Evolutionary conservation across 106 monocot species (phyloP), one percentile per base, ranked within the genome.

Genomic region (Dactylorhiza incarnata): DNA sequence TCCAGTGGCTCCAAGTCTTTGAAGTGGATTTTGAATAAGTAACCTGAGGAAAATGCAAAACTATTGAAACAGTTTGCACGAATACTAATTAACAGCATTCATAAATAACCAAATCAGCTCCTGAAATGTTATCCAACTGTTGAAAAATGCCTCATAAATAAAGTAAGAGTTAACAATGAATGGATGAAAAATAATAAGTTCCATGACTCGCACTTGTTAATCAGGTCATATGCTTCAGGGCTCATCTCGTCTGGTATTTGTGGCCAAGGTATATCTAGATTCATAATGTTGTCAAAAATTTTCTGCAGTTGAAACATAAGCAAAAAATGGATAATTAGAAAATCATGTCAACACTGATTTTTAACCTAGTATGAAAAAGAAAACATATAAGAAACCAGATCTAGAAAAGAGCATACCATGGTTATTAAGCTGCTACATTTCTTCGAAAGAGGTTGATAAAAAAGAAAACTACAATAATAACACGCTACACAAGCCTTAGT

Each of bases 261-360:
- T 51, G 99, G 99, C 94, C 99, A 99, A 0, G 94, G 81, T 82
- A 99, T 94, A 83, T 92, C 94, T 58, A 85, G 84, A 76, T 99
- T 99, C 91, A 99, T 99, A 49, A 99, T 99, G 73, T 99, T 99
- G 29, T 99, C 99, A 85, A 99, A 99, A 74, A 99, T 90, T 89
- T 87, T 92, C 99, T 99, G 99, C 83, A 91, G 5, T 52, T 75
- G 76, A 83, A 53, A 29, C 51, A 25, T 37, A 20, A 20, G 6
- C 19, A 59, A 8, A 37, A 7, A 22, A 59, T 59, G 58, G 5
- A 59, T 59, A n/a, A 22, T 59, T 20, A 59, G 58, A 59, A 8
- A 15, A 56, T 59, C 58, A 20, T 59, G 1, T 59, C 9, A 22
- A 59, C 1, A 59, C 8, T 37, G 37, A 59, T 59, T 59, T 58